Evolutionary conservation across 768 basidiomycete species (phyloP).

Genomic region (Multifurca ochricompacta): DNA sequence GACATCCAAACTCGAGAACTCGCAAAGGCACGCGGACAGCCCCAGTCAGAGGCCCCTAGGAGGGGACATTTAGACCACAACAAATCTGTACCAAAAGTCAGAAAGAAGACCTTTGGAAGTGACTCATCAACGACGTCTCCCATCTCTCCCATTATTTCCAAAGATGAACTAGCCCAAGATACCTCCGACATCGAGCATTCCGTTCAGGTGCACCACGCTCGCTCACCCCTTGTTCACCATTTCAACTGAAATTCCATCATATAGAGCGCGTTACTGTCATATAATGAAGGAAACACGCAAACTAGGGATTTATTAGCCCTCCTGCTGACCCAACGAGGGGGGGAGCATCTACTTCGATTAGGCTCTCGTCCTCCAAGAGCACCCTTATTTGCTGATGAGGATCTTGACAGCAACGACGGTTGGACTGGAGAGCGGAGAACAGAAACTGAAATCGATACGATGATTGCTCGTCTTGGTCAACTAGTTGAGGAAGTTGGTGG

Average conservation of each 20-base stretch:
- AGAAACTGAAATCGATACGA: constrained; percentile 41
- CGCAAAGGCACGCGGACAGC: constrained; percentile 48
- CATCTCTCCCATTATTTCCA: background rate
- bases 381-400: constrained; percentile 47
- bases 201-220: constrained; percentile 38
- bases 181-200: constrained; percentile 43
- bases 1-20: constrained; percentile 64
- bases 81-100: background rate
- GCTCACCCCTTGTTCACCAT: background rate
- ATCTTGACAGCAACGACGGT: constrained; percentile 36
- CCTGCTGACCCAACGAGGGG: constrained; percentile 57
- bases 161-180: constrained; percentile 1
- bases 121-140: background rate
- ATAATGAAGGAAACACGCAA: constrained; percentile 37
- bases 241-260: background rate
- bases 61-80: constrained; percentile 12
- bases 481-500: constrained; percentile 73
- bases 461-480: constrained; percentile 38
- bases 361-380: constrained; percentile 57
- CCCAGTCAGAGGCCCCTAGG: constrained; percentile 21
- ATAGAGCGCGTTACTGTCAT: constrained; percentile 34
- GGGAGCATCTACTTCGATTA: constrained; percentile 70
- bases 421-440: constrained; percentile 51
- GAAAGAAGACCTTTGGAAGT: constrained; percentile 4
- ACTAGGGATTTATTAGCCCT: constrained; percentile 61